phyloP scores from a whole-genome alignment of 106 monocot species.

The Platanthera zijinensis region DNA sequence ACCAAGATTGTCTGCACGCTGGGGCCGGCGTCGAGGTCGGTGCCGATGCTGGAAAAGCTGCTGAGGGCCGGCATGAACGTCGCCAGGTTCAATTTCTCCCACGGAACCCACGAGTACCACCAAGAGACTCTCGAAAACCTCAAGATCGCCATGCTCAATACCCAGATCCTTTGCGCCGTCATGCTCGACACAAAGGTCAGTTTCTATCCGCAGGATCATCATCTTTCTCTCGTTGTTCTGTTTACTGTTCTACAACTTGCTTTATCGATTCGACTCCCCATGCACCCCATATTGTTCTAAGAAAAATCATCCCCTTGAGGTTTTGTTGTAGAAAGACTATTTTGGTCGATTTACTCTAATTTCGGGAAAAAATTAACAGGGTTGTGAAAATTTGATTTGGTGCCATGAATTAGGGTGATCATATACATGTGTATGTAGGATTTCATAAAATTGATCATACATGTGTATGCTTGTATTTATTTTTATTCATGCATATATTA shows the following conservation, averaged over 20 bases:
- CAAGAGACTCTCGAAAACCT: slow-evolving; percentile 69
- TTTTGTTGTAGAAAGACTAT: neutral
- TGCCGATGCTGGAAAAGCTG: slow-evolving; percentile 68
- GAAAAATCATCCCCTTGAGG: neutral
- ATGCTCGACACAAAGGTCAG: slow-evolving; percentile 74
- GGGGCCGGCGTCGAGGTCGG: slow-evolving; percentile 62
- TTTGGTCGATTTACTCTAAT: neutral
- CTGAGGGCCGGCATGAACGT: slow-evolving; percentile 68
- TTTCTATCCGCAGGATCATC: neutral
- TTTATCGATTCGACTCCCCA: neutral
- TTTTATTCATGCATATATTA: too few relatives aligned
- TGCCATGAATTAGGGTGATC: too few relatives aligned
- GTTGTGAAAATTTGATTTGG: neutral
- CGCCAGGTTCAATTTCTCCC: slow-evolving; percentile 67
- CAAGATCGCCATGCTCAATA: slow-evolving; percentile 50
- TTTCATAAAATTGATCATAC: too few relatives aligned
- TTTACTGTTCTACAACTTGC: neutral
- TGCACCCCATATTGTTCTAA: neutral
- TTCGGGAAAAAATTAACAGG: neutral
- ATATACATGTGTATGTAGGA: too few relatives aligned
- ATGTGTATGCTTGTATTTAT: too few relatives aligned
- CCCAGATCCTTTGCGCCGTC: slow-evolving; percentile 62
- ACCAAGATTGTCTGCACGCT: slow-evolving; percentile 75
- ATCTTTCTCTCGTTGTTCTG: neutral
- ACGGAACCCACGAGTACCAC: slow-evolving; percentile 64